phyloP scores from a whole-genome alignment of 2,329 filamentous ascomycete species.

The Arthroderma uncinatum region DNA sequence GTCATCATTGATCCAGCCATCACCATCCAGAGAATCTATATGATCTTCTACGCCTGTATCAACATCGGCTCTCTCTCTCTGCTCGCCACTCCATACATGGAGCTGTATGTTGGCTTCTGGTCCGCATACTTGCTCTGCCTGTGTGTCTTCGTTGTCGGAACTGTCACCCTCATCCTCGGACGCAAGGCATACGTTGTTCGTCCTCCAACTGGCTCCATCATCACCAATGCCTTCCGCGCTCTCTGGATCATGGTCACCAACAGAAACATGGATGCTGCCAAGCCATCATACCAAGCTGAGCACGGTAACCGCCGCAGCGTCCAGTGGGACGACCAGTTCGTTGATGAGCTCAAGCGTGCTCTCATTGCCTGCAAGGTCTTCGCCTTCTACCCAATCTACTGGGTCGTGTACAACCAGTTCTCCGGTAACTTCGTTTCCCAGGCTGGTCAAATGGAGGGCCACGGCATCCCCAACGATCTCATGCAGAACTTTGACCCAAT shows the following conservation, averaged over 20 bases:
- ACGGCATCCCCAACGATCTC: conserved; percentile 66
- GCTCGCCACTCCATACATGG: conserved; percentile 57
- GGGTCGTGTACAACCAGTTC: conserved; percentile 59
- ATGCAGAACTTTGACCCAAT: conserved; percentile 67
- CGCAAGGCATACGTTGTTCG: conserved; percentile 38
- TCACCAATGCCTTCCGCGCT: conserved; percentile 54
- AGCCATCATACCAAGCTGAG: conserved; percentile 52
- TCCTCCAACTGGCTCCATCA: conserved; percentile 51
- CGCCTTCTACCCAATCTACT: conserved; percentile 58
- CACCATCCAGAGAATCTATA: conserved; percentile 59
- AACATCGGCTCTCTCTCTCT: conserved; percentile 60
- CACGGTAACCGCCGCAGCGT: conserved; percentile 36
- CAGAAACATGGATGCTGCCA: conserved; percentile 50
- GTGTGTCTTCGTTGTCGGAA: conserved; percentile 52
- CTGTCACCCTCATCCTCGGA: conserved; percentile 42
- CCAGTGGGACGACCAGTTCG: conserved; percentile 58
- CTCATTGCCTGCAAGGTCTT: conserved; percentile 60
- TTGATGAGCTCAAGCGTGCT: conserved; percentile 60
- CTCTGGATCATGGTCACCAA: conserved; percentile 45
- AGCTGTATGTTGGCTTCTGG: conserved; percentile 56
- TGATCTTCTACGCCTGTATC: conserved; percentile 64
- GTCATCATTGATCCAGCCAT: conserved; percentile 57
- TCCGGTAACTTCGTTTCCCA: conserved; percentile 58
- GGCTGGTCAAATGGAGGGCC: conserved; percentile 49
- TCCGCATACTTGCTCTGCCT: conserved; percentile 52